These are phyloP conservation scores for Fusarium dlaminii DNA, from an alignment of 2,329 filamentous ascomycete species.

Conservation along the genomic window DNA sequence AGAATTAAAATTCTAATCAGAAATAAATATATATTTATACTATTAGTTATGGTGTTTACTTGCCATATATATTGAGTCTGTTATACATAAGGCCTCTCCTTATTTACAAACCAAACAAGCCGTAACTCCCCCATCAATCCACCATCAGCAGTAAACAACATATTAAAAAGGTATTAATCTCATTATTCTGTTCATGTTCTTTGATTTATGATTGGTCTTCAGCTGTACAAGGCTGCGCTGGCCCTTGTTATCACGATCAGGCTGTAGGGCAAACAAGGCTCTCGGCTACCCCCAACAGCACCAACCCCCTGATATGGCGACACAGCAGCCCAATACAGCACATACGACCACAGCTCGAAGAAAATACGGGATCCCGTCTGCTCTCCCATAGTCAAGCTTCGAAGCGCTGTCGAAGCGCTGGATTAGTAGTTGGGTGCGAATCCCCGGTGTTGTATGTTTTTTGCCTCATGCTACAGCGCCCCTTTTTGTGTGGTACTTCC, in stretches of 20 bases:
- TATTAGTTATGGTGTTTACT: not conserved
- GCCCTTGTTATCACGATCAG: not conserved
- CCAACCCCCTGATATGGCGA: not conserved
- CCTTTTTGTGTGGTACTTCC: not conserved
- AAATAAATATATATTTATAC: no score
- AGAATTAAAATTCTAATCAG: not conserved
- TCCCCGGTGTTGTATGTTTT: constrained; percentile 26
- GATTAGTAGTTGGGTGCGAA: constrained; percentile 32
- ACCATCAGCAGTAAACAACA: not conserved
- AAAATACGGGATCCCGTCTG: constrained; percentile 28
- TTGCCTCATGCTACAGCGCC: not conserved
- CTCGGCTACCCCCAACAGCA: not conserved
- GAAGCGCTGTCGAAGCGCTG: constrained; percentile 29
- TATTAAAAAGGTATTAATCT: not conserved
- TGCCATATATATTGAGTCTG: not conserved
- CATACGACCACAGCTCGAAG: constrained; percentile 30
- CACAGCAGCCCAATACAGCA: not conserved
- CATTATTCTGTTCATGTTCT: fast-evolving
- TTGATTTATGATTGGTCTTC: constrained; percentile 12
- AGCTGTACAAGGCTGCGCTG: not conserved
- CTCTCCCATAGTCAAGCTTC: constrained; percentile 29
- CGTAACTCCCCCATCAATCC: not conserved
- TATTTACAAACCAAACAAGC: not conserved
- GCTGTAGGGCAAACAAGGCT: constrained; percentile 8
- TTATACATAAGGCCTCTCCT: not conserved